Base-by-base conservation (phyloP, 108 stramenopile genomes). In the Skeletonema grethae region DNA sequence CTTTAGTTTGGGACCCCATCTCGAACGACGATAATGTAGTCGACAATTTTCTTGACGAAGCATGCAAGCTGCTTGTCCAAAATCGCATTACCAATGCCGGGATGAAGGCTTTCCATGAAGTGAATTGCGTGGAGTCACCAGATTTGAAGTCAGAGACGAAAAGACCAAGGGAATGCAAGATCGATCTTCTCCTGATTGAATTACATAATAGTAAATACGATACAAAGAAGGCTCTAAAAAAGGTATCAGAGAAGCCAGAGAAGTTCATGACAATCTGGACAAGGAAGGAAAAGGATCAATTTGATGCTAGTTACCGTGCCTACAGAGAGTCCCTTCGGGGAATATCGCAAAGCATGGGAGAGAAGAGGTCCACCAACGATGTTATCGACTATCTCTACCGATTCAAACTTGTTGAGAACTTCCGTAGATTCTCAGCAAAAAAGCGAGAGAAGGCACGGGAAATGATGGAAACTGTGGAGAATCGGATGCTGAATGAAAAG, bases 331-430 rank as follows among this genome's bases (percentile, higher is more conserved):
- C 88, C 8, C 65, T 95, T 7, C 80, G 90, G 22, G 84, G 84
- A 69, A 90, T 95, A 38, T 76, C 86, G 25, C 83, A 88, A 59
- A 67, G 67, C 22, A 50, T 91, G 30, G 76, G 45, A 2, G 58
- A 67, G 1, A 25, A 66, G 67, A 93, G 92, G 69, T 67, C 72
- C 18, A 70, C 82, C 65, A 85, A 87, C 35, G 88, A 92, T 34
- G 80, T 91, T 20, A 75, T 96, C 59, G 95, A 96, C 57, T 96
- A 92, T 77, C 85, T 88, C 53, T 96, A 93, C 73, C 82, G 95
- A 24, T 96, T 85, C 87, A 94, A 92, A 71, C 90, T 94, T 43
- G 88, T 90, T n/a, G 90, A 92, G 67, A 91, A 94, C 56, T 96
- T 91, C 65, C 86, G 91, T 24, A 73, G 81, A 7, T 92, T 88